Evolutionary conservation across 1,139 yeast species (phyloP), one percentile per base, ranked within the genome.

Genomic region (Hyphopichia buzzinii): DNA sequence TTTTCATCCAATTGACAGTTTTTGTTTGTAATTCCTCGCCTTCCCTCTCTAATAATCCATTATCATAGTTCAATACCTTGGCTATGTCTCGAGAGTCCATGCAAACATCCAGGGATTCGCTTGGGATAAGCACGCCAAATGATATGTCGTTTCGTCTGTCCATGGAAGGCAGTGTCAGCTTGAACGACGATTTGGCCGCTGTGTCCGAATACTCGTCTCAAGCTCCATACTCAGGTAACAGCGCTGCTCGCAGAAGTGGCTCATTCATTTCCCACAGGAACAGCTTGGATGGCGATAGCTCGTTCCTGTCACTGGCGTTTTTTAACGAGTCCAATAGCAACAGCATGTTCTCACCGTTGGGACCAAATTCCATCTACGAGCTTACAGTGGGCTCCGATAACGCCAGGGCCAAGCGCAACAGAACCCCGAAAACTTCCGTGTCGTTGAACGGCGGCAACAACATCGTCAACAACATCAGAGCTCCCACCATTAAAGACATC

Each of bases 401-500:
- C 15, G 68, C 72, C 14, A 54, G 74, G 26, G 56, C 61, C 41
- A 64, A 62, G 38, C 52, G 58, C 37, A 57, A 54, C 32, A 48
- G 65, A 36, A 54, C 66, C 2, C 57, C 64, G 14, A 63, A 59
- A 39, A 48, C 52, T 8, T 57, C 62, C 30, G 71, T 70, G 6
- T 54, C 66, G 11, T 50, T 71, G 31, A 68, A 69, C 46, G 76
- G 75, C 3, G 76, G 76, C 0, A 42, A 50, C 13, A 62, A 68
- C 10, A 59, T 64, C 3, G 56, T 70, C 3, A 47, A 54, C 37
- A 78, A 79, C 44, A 64, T 84, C 37, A 70, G 69, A 35, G 72
- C 82, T 3, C 97, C 98, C 0, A 83, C 96, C 0, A 66, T 77
- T 2, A 72, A 72, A 35, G 98, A 92, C 49, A 92, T 92, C 14